Evolutionary conservation across 805 yeast species (phyloP).

Genomic region (Starmerella gropengiesseri): DNA sequence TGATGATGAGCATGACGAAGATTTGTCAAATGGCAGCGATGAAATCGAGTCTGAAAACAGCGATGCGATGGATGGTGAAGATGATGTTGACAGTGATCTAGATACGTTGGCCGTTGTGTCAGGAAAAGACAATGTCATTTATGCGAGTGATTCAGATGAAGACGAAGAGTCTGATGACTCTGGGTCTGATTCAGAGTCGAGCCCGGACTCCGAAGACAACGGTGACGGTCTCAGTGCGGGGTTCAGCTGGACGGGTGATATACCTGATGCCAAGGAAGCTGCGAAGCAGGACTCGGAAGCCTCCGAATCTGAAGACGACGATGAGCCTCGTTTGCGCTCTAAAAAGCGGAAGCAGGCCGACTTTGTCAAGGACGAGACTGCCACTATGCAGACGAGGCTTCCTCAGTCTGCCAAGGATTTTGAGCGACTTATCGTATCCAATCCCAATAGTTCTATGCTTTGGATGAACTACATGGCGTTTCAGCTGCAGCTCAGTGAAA

Average conservation of each 20-base stretch:
- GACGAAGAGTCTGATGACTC: slow-evolving; percentile 30
- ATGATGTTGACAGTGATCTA: slow-evolving; percentile 24
- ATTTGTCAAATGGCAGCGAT: slow-evolving; percentile 23
- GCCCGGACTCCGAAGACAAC: slow-evolving; percentile 28
- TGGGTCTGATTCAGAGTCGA: slow-evolving; percentile 52
- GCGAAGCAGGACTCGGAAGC: slow-evolving; percentile 45
- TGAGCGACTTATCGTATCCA: slow-evolving; percentile 82
- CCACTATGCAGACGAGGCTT: slow-evolving; percentile 66
- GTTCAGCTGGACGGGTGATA: slow-evolving; percentile 92
- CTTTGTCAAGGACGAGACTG: slow-evolving; percentile 67
- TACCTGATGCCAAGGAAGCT: slow-evolving; percentile 32
- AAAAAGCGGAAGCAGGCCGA: slow-evolving; percentile 29
- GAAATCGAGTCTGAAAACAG: slow-evolving; percentile 22
- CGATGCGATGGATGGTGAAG: slow-evolving; percentile 15
- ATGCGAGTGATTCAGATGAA: slow-evolving; percentile 20
- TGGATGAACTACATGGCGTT: slow-evolving; percentile 99
- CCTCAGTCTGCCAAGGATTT: slow-evolving; percentile 90
- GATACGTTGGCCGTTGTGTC: slow-evolving; percentile 11
- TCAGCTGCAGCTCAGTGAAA: slow-evolving; percentile 86
- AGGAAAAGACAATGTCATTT: slow-evolving; percentile 17
- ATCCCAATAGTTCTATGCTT: slow-evolving; percentile 81
- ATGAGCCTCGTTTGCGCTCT: slow-evolving; percentile 32
- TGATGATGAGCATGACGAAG: slow-evolving; percentile 27
- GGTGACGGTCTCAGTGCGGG: slow-evolving; percentile 64
- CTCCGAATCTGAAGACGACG: slow-evolving; percentile 31